Evolutionary conservation across 2,329 filamentous ascomycete species (phyloP), one percentile per base, ranked within the genome.

Genomic region (Reticulascus tulasneorum): DNA sequence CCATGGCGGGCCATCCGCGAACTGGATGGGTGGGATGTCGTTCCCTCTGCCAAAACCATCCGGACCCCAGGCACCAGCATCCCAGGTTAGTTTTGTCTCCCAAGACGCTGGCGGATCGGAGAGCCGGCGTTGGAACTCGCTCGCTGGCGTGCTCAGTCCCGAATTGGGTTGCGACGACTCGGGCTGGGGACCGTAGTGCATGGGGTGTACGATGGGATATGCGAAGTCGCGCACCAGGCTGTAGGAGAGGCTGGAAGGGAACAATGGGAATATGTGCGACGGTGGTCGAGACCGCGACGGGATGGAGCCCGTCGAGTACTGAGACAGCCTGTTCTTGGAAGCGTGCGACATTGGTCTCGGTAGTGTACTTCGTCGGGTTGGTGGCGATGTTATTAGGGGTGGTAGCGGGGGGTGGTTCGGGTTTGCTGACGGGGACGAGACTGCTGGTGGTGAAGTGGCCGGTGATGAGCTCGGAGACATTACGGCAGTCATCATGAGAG

Each of bases 141-240:
- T 93, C 12, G 77, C 81, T 9, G 91, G 89, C 0, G 90, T 95
- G n/a, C 84, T 90, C 49, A 85, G 73, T 38, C 82, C 84, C 1
- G 89, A 94, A 8, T 79, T 72, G n/a, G 80, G 78, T 35, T 71
- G 66, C 33, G 79, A 82, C 18, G 79, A 71, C 49, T 89, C 84
- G 23, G 84, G 83, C 12, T 87, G 82, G n/a, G 91, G 86, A 2
- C 93, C 93, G 70, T 95, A 95, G 67, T 97, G 93, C 61, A 96
- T 73, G 27, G 87, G 89, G 60, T 97, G 86, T 37, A 75, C 73
- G 18, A 77, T 58, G 21, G 87, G 80, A 58, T 97, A 98, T 49
- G 93, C 93, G 65, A 97, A 98, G 70, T 98, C 93, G 54, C 93
- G 84, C 47, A 98, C 90, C 28, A 87, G 72, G n/a, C 89, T 82